phyloP scores from a whole-genome alignment of 2,329 filamentous ascomycete species.

The Microdochium nivale region DNA sequence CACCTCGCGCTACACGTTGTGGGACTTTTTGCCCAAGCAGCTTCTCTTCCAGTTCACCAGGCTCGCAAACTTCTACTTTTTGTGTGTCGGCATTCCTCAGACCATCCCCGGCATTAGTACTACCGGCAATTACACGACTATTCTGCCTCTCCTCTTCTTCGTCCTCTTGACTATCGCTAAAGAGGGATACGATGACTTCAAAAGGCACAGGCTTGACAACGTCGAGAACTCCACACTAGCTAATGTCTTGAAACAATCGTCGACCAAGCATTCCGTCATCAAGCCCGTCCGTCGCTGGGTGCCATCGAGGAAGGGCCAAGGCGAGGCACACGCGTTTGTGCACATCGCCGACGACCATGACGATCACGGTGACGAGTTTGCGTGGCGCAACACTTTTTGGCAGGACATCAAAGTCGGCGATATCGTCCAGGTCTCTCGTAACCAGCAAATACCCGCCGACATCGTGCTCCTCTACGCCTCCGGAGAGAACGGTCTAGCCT shows the following conservation, averaged over 20 bases:
- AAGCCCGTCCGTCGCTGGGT: background rate
- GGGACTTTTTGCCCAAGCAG: constrained; percentile 80
- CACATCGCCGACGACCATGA: constrained; percentile 1
- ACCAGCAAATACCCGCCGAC: constrained; percentile 79
- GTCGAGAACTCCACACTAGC: constrained; percentile 60
- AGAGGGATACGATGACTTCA: constrained; percentile 80
- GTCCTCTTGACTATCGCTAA: constrained; percentile 75
- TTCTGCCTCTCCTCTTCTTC: constrained; percentile 65
- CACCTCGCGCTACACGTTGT: constrained; percentile 74
- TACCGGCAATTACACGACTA: constrained; percentile 66
- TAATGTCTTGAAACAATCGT: constrained; percentile 29
- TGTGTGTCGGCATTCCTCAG: constrained; percentile 76
- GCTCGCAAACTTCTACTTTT: constrained; percentile 80
- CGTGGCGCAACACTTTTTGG: constrained; percentile 57
- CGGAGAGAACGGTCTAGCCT: constrained; percentile 72
- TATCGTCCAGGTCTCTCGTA: constrained; percentile 57
- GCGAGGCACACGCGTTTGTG: background rate
- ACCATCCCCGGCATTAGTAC: constrained; percentile 72
- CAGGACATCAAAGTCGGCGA: constrained; percentile 63
- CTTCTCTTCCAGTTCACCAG: constrained; percentile 80
- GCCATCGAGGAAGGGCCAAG: constrained; percentile 1
- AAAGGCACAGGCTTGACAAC: constrained; percentile 71
- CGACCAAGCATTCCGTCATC: constrained; percentile 6
- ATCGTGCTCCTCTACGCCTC: constrained; percentile 69
- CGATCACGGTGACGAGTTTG: constrained; percentile 13